Percentiles rank a stretch among this genome's conserved stretches.
Conservation (phyloP, 202 grass and related monocot species). For the Miscanthus sacchariflorus region DNA sequence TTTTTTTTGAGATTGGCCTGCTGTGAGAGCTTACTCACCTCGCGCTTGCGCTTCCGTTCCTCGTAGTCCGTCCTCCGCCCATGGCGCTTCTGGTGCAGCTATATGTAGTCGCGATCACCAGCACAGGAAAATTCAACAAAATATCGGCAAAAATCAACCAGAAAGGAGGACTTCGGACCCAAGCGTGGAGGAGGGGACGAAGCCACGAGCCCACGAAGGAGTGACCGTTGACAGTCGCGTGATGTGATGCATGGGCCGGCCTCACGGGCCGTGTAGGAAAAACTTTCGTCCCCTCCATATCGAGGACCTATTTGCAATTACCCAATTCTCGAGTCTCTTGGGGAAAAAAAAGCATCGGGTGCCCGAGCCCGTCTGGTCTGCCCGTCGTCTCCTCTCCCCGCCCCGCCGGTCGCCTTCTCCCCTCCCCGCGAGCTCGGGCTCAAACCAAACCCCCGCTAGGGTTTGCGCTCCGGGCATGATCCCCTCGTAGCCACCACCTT, state of each 20-base stretch:
- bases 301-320: neutral
- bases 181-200: no score
- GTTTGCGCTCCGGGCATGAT: slow-evolving; percentile 37
- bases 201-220: no score
- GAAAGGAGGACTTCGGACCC: no score
- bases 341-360: neutral
- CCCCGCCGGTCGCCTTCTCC: slow-evolving; percentile 17
- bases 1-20: no score
- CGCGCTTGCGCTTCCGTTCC: no score
- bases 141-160: no score
- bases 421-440: slow-evolving; percentile 3
- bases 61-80: no score
- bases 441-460: slow-evolving; percentile 46
- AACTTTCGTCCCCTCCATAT: neutral
- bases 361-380: no score
- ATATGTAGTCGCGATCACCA: no score
- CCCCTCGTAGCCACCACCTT: slow-evolving; percentile 4
- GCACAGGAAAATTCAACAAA: no score
- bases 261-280: neutral
- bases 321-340: neutral
- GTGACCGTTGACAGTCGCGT: neutral
- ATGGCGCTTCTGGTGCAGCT: no score
- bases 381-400: neutral
- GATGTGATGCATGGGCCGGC: slow-evolving; percentile 11
- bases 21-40: no score